Base-by-base conservation (phyloP, 257 asterid genomes). In the Nicotiana sylvestris region DNA sequence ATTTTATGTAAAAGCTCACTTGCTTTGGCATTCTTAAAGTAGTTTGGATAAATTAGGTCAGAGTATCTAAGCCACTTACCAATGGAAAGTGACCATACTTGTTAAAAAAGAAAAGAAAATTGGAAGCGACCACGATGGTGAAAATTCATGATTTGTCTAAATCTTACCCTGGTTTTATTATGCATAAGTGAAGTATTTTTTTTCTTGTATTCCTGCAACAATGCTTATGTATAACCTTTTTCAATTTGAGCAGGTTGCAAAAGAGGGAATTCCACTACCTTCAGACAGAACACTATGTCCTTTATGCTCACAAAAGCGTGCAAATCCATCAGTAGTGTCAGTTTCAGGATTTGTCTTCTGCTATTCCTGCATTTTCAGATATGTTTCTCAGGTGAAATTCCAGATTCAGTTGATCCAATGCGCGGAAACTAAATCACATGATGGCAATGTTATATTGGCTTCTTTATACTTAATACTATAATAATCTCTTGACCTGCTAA, bases 281-380 rank as follows among this genome's bases (percentile, higher is more conserved):
- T 82, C 89, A 3, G 98, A 96, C 85, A 90, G 88, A 88, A 87
- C 98, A 27, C 80, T 89, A 16, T 96, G 99, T 89, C 95, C 99
- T 81, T 85, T 96, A 82, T 96, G 99, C 82, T 86, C 92, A 80
- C 96, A 96, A 83, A 93, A 94, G 86, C 97, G 99, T 33, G 88
- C 88, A 82, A 96, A 96, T 88, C 97, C 99, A 53, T 92, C 99
- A 74, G 99, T 88, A 58, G 80, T 94, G 90, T 90, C 98, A 27
- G 93, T 90, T 83, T 94, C 99, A 33, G 99, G 99, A 89, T 91
- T 91, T 82, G 99, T 96, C 84, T 96, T 96, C 88, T 96, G 99
- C 93, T 96, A 96, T 83, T 91, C 99, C 81, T 96, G 99, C 82
- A 81, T 96, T 86, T 96, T 94, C 82, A 94, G 93, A 89, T 96